A percentile compares a stretch with the other conserved stretches of the same genome.
phyloP scores from a whole-genome alignment of 106 monocot genomes.

The Phalaenopsis equestris region DNA sequence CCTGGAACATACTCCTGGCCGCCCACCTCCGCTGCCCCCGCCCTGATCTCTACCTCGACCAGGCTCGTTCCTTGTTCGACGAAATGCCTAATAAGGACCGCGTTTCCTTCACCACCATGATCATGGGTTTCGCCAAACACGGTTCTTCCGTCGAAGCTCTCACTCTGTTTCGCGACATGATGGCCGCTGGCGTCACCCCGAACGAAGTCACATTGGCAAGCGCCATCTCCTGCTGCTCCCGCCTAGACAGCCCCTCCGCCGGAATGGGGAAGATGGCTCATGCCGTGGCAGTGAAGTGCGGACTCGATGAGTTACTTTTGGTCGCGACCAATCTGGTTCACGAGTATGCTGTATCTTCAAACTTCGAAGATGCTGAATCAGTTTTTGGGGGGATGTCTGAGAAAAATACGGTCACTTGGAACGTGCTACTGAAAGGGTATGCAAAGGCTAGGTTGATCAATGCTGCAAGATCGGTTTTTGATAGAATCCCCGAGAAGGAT shows the following conservation, averaged over 20 bases:
- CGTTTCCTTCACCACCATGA: slow-evolving; percentile 59
- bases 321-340: slow-evolving; percentile 75
- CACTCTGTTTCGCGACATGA: slow-evolving; percentile 35
- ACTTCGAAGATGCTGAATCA: slow-evolving; percentile 22
- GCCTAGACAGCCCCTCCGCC: neutral
- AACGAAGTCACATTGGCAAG: slow-evolving; percentile 54
- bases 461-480: slow-evolving; percentile 30
- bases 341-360: slow-evolving; percentile 21
- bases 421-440: slow-evolving; percentile 68
- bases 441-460: slow-evolving; percentile 42
- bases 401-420: slow-evolving; percentile 64
- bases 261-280: slow-evolving; percentile 28
- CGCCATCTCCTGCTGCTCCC: slow-evolving; percentile 36
- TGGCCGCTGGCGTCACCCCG: slow-evolving; percentile 20
- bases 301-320: slow-evolving; percentile 33
- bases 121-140: slow-evolving; percentile 34
- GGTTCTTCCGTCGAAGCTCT: slow-evolving; percentile 21
- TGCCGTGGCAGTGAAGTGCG: slow-evolving; percentile 20
- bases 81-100: slow-evolving; percentile 32
- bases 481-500: slow-evolving; percentile 44
- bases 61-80: slow-evolving; percentile 31
- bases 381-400: slow-evolving; percentile 34
- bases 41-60: slow-evolving; percentile 5
- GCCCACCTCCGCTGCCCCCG: slow-evolving; percentile 7
- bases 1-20: slow-evolving; percentile 41